Evolutionary conservation across 2,329 filamentous ascomycete species (phyloP), one percentile per base, ranked within the genome.

Genomic region (Apiospora malaysiana): DNA sequence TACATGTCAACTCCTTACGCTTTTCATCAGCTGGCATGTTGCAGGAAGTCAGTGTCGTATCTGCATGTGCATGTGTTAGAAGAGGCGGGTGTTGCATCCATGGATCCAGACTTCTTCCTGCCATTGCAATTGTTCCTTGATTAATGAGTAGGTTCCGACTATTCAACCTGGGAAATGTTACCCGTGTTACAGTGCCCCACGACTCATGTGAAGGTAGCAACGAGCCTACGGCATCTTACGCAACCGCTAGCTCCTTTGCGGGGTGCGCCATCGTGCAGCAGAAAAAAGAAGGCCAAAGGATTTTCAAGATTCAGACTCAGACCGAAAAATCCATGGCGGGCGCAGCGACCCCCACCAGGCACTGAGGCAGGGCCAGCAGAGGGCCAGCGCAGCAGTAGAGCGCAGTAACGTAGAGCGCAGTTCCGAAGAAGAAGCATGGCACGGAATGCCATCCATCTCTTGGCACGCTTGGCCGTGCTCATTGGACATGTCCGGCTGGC

Each of bases 401-500:
- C 42, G 12, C 42, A 43, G 42, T 43, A 2, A 8, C 5, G 42
- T 42, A 10, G 6, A 42, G 40, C n/a, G 47, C n/a, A 51, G 23
- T 51, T 2, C 47, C 27, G 27, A 37, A 59, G 51, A 37, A 56
- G 49, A 56, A 56, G 49, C 49, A 56, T 56, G 49, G 49, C 49
- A 21, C 27, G 27, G 27, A 37, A 59, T 59, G 6, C 27, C 51
- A 37, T 63, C 45, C 45, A 47, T 40, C 32, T 40, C 56, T 63
- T 63, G 56, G 56, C 56, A 63, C 8, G 32, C 32, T 18, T 63
- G 10, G 18, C 56, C 56, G 32, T 63, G 56, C 56, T 63, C 56
- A 63, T 63, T 63, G 56, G 56, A n/a, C 56, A 63, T 40, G 1
- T n/a, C 21, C 56, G 56, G 56, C 56, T n/a, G 56, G 56, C 56